Percentiles rank a stretch among this genome's conserved stretches.
Evolutionary conservation across 768 basidiomycete species (phyloP).

Genomic region (Boletus eberwhitei): DNA sequence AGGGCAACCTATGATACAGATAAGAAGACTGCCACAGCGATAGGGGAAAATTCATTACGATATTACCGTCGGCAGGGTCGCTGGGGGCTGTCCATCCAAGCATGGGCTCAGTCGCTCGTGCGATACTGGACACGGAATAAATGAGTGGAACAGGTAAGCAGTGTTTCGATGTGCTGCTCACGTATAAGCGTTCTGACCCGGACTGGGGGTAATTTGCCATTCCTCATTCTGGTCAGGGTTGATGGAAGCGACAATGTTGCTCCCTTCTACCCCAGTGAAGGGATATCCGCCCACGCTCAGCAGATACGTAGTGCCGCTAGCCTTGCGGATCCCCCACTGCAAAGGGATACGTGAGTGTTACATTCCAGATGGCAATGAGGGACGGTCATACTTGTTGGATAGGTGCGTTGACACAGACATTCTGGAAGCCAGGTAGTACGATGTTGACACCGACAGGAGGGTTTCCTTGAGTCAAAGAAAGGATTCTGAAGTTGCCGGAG

Average conservation of each 20-base stretch:
- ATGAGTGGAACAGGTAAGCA: not conserved
- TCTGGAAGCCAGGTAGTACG: not conserved
- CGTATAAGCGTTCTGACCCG: not conserved
- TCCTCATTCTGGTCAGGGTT: not conserved
- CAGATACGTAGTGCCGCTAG: not conserved
- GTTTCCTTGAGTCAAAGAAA: not conserved
- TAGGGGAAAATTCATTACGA: not conserved
- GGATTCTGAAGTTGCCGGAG: not conserved
- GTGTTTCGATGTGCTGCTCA: not conserved
- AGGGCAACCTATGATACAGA: not conserved
- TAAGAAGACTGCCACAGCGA: not conserved
- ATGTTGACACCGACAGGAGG: not conserved
- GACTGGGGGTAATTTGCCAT: not conserved
- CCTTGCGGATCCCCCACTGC: not conserved
- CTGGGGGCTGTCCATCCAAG: not conserved
- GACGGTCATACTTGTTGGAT: not conserved
- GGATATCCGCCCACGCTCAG: not conserved
- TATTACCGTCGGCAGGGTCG: too few species aligned
- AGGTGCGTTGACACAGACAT: not conserved
- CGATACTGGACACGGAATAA: not conserved
- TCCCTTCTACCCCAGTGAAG: not conserved
- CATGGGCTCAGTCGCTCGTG: rapidly evolving
- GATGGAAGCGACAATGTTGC: not conserved
- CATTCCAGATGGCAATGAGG: too few species aligned
- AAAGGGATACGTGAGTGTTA: not conserved